Base-by-base conservation (phyloP, 2,329 filamentous ascomycete species). In the Periconia sp. region DNA sequence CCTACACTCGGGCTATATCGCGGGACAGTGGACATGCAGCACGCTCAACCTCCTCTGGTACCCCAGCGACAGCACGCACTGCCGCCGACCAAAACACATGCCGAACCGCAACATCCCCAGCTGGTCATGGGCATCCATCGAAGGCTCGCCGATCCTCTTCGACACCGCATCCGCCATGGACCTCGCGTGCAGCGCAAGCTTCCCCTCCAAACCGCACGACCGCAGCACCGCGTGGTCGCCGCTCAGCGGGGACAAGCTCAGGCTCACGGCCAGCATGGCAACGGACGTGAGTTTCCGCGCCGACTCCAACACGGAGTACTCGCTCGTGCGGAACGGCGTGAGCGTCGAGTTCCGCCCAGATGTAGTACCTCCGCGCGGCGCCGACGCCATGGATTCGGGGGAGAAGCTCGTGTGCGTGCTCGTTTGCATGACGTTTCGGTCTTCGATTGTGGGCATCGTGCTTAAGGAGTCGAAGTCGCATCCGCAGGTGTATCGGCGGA, bases 101-200 rank as follows among this genome's bases (percentile, higher is more conserved):
- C 35, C 59, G 47, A 56, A 57, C 1, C 58, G 62, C 14, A 62
- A 62, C 23, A 57, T 72, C 17, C 69, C 70, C 9, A 72, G 65
- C 57, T 73, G 70, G 70, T 71, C 69, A 41, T 73, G 70, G 70
- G 70, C 69, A 48, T 68, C 67, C 1, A 52, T 71, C 11, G 68
- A 72, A 59, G 70, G 69, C 17, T 72, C 69, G 2, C 66, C 69
- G 0, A 65, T 72, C 43, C 70, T 64, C 54, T 72, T 71, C 45
- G 70, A 73, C 53, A 72, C 71, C 27, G 52, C 62, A 10, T 69
- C 65, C 9, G 70, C 70, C 3, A 73, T 73, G 69, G 70, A 73
- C 47, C 56, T 73, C 0, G 70, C 69, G 1, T 72, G 69, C 37
- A 62, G 60, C 17, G 66, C 62, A 9, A 64, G 61, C 2, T 72